Evolutionary conservation across 345 rosid genomes (phyloP).

Genomic region (Ceriops tagal): DNA sequence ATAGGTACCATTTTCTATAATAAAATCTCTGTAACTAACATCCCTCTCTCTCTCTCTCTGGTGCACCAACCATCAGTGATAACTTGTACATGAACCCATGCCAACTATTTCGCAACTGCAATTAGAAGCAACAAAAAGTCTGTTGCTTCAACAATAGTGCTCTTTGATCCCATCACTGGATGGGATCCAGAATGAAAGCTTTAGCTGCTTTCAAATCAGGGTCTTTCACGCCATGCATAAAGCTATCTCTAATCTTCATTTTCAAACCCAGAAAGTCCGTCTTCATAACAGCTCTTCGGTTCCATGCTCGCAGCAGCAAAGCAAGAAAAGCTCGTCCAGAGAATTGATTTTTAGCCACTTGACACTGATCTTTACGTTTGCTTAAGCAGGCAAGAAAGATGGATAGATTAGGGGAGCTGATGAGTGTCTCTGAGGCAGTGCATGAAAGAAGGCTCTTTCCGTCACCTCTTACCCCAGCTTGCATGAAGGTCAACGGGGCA

Average conservation of each 20-base stretch:
- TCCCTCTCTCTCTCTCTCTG: slow-evolving; percentile 7
- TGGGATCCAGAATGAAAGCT: slow-evolving; percentile 46
- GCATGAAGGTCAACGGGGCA: slow-evolving; percentile 16
- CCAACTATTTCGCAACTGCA: neutral
- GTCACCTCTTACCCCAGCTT: slow-evolving; percentile 55
- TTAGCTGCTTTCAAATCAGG: slow-evolving; percentile 50
- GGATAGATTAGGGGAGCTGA: slow-evolving; percentile 35
- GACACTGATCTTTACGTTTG: slow-evolving; percentile 28
- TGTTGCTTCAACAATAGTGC: slow-evolving; percentile 23
- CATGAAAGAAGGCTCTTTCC: slow-evolving; percentile 34
- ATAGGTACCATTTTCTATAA: neutral
- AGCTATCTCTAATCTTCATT: slow-evolving; percentile 37
- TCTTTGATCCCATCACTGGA: slow-evolving; percentile 14
- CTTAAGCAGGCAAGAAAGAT: slow-evolving; percentile 28
- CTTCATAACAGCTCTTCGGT: slow-evolving; percentile 40
- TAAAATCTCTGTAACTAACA: neutral
- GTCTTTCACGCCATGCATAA: slow-evolving; percentile 55
- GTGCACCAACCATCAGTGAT: slow-evolving; percentile 11
- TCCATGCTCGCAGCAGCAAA: slow-evolving; percentile 22
- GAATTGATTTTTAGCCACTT: neutral
- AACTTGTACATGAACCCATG: neutral
- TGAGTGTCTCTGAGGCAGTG: slow-evolving; percentile 27
- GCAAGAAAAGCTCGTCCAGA: slow-evolving; percentile 21
- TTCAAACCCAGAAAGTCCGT: slow-evolving; percentile 47
- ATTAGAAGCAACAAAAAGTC: neutral